Percentiles rank a stretch among this genome's conserved stretches.
Evolutionary conservation across 768 basidiomycete species (phyloP).

Genomic region (Phanerodontia chrysosporium): DNA sequence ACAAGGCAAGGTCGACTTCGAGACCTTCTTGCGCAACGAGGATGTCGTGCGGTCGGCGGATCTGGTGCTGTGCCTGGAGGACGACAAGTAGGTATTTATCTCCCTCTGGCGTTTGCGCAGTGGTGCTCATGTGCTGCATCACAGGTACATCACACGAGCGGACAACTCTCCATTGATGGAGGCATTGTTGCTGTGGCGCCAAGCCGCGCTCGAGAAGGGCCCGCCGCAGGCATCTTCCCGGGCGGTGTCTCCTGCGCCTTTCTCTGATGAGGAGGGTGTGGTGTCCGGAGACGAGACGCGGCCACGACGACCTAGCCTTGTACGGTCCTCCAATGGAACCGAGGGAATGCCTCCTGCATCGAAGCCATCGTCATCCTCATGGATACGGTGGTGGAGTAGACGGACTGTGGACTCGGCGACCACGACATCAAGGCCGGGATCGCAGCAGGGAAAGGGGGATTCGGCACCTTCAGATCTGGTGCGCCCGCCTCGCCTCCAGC

Average conservation of each 20-base stretch:
- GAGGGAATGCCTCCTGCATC: background rate
- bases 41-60: conserved; percentile 54
- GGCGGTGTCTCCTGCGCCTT: conserved; percentile 32
- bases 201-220: conserved; percentile 28
- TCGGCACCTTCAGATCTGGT: conserved; percentile 15
- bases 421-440: conserved; percentile 11
- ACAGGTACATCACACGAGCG: conserved; percentile 72
- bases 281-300: conserved; percentile 23
- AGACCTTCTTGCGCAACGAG: conserved; percentile 62
- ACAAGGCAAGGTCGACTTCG: conserved; percentile 58
- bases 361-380: conserved; percentile 55
- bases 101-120: background rate
- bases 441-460: conserved; percentile 14
- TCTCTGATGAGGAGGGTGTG: conserved; percentile 28
- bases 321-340: background rate
- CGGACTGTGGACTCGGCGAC: conserved; percentile 29
- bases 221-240: conserved; percentile 24
- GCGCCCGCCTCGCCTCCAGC: no score
- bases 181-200: conserved; percentile 69
- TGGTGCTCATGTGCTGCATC: background rate
- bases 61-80: conserved; percentile 73
- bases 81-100: conserved; percentile 48
- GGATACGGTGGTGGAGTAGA: conserved; percentile 83
- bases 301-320: conserved; percentile 13
- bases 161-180: conserved; percentile 75